Base-by-base conservation (phyloP, 805 yeast species). In the Ogataea salicorniae region DNA sequence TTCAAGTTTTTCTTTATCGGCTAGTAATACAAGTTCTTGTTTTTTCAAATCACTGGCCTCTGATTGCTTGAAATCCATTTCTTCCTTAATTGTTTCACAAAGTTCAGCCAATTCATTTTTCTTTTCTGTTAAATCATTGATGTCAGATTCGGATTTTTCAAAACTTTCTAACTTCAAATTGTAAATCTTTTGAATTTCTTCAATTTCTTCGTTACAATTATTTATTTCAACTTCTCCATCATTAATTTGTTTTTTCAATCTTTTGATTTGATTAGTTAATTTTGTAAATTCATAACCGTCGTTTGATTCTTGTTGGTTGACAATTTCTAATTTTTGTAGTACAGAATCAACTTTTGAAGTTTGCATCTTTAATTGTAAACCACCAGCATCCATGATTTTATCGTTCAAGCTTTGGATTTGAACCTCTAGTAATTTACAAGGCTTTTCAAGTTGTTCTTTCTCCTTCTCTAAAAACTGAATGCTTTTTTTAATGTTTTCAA, bases 341-440 rank as follows among this genome's bases (percentile, higher is more conserved):
- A 85, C 71, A 1, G 95, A 84, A 56, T 82, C 90, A 8, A 94
- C 96, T 59, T 81, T 85, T 1, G 95, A 79, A 51, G 81, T 84
- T 58, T 90, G 97, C 50, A 86, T 64, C 47, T 87, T 80, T 53
- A 94, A 72, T 51, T 81, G 81, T 8, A 87, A 83, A 50, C 99
- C 99, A 46, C 99, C 99, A 46, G 88, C 84, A 43, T 86, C 83
- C 87, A 91, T 80, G 37, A 94, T 88, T 59, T 82, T 76, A 47
- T 83, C 87, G 55, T 89, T 91, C 3, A 91, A 67, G 0, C 56
- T 72, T 13, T 74, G 72, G 37, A 94, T 85, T 48, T 77, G 72
- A 6, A 64, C 59, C 60, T 80, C 87, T 38, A 79, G 64, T 33
- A 75, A 80, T 26, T 70, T 66, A 54, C 90, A 80, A 54, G 79